phyloP scores from a whole-genome alignment of 352 stramenopile genomes.

The Globisporangium lucens region DNA sequence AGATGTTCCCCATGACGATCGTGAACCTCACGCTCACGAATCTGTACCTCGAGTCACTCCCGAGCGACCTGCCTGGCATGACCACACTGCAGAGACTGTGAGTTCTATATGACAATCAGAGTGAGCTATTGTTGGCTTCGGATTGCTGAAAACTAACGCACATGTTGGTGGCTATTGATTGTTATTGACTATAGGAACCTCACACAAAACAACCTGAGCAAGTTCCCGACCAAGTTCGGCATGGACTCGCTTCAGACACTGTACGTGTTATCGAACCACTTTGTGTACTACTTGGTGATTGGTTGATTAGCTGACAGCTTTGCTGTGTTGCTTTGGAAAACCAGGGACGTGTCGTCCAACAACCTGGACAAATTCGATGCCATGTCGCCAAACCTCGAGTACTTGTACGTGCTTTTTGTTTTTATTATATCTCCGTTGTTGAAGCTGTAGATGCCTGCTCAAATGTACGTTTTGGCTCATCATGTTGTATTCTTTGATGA shows the following conservation, averaged over 20 bases:
- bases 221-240: conserved; percentile 15
- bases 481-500: background rate
- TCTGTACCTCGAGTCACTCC: conserved; percentile 7
- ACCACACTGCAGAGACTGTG: conserved; percentile 13
- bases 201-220: conserved; percentile 11
- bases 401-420: conserved; percentile 12
- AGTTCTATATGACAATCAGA: background rate
- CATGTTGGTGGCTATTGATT: background rate
- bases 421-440: background rate
- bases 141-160: background rate
- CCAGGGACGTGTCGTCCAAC: conserved; percentile 19
- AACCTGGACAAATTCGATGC: conserved; percentile 16
- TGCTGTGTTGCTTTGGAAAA: background rate
- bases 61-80: conserved; percentile 8
- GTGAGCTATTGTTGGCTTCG: background rate
- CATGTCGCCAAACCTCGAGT: conserved; percentile 9
- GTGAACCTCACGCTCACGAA: conserved; percentile 15
- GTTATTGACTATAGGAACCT: conserved; percentile 10
- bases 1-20: conserved; percentile 18
- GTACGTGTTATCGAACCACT: background rate
- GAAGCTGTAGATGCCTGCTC: background rate
- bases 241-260: conserved; percentile 12
- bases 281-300: too few relatives aligned
- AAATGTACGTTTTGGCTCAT: background rate
- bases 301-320: background rate